These are phyloP conservation scores for Debaryomyces psychrophilus DNA, from an alignment of 1,139 yeast species.

Conservation along the genomic window DNA sequence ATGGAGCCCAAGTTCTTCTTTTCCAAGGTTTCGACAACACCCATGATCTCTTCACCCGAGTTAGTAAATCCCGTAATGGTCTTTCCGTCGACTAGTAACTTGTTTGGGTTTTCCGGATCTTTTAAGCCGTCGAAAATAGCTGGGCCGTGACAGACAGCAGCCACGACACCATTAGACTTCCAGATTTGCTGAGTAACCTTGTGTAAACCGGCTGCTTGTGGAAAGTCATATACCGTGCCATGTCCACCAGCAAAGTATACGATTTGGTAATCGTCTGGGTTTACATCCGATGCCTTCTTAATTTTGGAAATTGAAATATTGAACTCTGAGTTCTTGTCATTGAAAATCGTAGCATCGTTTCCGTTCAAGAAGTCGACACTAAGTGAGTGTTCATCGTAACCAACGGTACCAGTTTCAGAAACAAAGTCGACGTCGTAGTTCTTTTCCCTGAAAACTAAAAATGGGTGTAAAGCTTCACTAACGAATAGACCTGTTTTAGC, in stretches of 20 bases:
- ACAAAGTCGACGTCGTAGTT: slow-evolving; percentile 58
- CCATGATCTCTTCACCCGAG: slow-evolving; percentile 50
- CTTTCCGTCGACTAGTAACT: slow-evolving; percentile 52
- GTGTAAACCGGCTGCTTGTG: slow-evolving; percentile 52
- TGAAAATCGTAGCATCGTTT: slow-evolving; percentile 41
- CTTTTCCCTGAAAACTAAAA: slow-evolving; percentile 43
- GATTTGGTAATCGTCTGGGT: slow-evolving; percentile 52
- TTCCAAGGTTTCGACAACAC: slow-evolving; percentile 38
- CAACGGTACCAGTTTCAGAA: slow-evolving; percentile 59
- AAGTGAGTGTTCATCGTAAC: slow-evolving; percentile 58
- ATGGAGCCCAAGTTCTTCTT: slow-evolving; percentile 37
- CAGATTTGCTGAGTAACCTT: slow-evolving; percentile 49
- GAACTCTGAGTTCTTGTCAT: slow-evolving; percentile 44
- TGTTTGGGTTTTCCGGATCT: slow-evolving; percentile 42
- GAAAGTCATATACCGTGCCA: slow-evolving; percentile 61
- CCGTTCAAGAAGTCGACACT: slow-evolving; percentile 42
- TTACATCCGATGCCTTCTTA: slow-evolving; percentile 47
- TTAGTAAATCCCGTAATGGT: slow-evolving; percentile 64
- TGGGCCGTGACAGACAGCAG: slow-evolving; percentile 74
- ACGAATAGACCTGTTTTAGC: slow-evolving; percentile 58
- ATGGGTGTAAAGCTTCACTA: slow-evolving; percentile 63
- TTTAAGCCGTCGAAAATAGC: slow-evolving; percentile 51
- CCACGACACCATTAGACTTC: slow-evolving; percentile 54
- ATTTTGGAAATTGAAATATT: slow-evolving; percentile 34
- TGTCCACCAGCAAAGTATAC: slow-evolving; percentile 70